Evolutionary conservation across 495 filamentous ascomycete species (phyloP), one percentile per base, ranked within the genome.

Genomic region (Hypoxylon trugodes): DNA sequence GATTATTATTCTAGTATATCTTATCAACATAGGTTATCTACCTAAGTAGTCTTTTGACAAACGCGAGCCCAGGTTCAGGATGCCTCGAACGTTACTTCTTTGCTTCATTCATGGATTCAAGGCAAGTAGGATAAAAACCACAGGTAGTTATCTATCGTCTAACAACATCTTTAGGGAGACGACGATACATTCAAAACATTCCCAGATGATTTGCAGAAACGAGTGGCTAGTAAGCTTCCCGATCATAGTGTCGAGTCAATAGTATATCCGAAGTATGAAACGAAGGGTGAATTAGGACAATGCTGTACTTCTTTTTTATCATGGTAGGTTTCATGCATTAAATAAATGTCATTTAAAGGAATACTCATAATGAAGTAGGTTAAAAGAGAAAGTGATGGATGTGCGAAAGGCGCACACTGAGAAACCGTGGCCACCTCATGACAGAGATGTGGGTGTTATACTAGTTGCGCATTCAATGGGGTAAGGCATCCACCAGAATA

Each of bases 21-120:
- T 30, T 42, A 52, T 9, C 42, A 12, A 1, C 3, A 26, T 15
- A 4, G 9, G 3, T 36, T 3, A 36, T 7, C 10, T 5, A 36
- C 22, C 21, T 26, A 45, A n/a, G 32, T 35, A 4, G 3, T 22
- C 18, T 40, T 37, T 19, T 21, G 25, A 12, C 19, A 22, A 48
- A 40, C 6, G 8, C 21, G 15, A 15, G 30, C 15, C 12, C 6
- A 33, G 1, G 4, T 28, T 48, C 10, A 70, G 66, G 26, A 92
- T 89, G 88, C 86, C 87, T 73, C 93, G 90, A 63, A 96, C 91
- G 10, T 75, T 97, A 6, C 77, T 97, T 0, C 81, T 97, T 9
- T 91, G 90, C 70, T 97, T 96, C 76, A 88, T 97, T 37, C 94
- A 98, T 69, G 94, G 94, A 9, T 98, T 97, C 81, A 96, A 97